Base-by-base conservation (phyloP, 2,329 filamentous ascomycete species). In the Cordyceps sp. region DNA sequence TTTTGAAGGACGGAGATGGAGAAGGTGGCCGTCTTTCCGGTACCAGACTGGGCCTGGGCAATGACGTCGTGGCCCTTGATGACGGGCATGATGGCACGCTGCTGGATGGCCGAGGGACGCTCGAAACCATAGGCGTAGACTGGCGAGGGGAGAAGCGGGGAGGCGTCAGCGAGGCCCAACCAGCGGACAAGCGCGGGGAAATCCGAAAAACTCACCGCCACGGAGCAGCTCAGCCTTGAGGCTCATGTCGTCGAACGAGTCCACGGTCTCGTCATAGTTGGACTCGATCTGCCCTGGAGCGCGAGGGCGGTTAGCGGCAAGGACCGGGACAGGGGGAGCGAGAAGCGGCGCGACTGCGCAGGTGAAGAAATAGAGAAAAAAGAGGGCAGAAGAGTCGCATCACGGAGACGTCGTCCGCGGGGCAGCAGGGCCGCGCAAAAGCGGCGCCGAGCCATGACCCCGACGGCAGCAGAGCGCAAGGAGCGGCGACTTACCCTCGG, bases 51-150 rank as follows among this genome's bases (percentile, higher is more conserved):
- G 52, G 90, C 90, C 73, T 98, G 90, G 44, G 92, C 90, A 60
- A 98, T 98, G 54, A 98, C 90, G 76, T 98, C 90, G 72, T 88
- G 85, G 51, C 85, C 86, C 77, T 96, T 94, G 73, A 98, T 96
- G 58, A 98, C 90, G 55, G 90, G 92, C 81, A 96, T 93, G 64
- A 98, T 98, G 51, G 90, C 90, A 58, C 92, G 88, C 79, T 93
- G 85, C 80, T 98, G 90, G 52, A 98, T 98, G 60, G 90, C 88
- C 66, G 90, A 98, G 42, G 90, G 90, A 48, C 90, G 86, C 77
- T 98, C 90, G 70, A 98, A 98, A 81, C 90, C 90, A 62, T 98
- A 98, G 59, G 90, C 90, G 64, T 96, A 98, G 61, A 98, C 84
- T 58, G 30, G 22, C 14, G 12, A 27, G 18, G 7, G 28, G 28